These are phyloP conservation scores for Nicotiana tabacum DNA, from an alignment of 257 asterid species.

Conservation along the genomic window DNA sequence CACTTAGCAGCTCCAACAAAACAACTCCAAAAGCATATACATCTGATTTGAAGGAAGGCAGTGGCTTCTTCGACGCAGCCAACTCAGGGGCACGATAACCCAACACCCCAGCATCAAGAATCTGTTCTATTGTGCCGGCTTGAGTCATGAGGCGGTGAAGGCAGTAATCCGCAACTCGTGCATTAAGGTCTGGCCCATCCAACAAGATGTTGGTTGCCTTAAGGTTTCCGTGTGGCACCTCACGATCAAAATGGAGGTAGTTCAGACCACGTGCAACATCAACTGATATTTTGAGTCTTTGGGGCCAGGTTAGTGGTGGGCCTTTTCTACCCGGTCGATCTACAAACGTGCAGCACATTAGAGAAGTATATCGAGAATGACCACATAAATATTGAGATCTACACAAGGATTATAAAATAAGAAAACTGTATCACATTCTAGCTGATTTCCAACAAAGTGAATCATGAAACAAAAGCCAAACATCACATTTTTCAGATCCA, in stretches of 20 bases:
- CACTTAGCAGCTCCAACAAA: slow-evolving; percentile 75
- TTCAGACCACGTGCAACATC: slow-evolving; percentile 98
- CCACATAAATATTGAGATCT: too few species aligned
- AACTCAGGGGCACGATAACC: slow-evolving; percentile 98
- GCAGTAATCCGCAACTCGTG: slow-evolving; percentile 86
- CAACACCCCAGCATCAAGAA: slow-evolving; percentile 87
- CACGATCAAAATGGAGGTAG: slow-evolving; percentile 98
- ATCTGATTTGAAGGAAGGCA: slow-evolving; percentile 90
- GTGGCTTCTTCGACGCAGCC: slow-evolving; percentile 74
- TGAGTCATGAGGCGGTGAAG: slow-evolving; percentile 98
- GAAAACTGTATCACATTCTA: neutral
- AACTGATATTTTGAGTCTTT: slow-evolving; percentile 84
- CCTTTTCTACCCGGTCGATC: slow-evolving; percentile 95
- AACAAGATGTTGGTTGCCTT: slow-evolving; percentile 77
- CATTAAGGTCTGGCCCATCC: slow-evolving; percentile 83
- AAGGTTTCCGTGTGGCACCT: slow-evolving; percentile 91
- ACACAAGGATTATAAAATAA: neutral
- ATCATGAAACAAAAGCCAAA: neutral
- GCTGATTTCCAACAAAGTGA: neutral
- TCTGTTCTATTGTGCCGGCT: slow-evolving; percentile 84
- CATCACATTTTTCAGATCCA: neutral
- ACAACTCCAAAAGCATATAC: slow-evolving; percentile 92
- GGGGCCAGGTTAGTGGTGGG: slow-evolving; percentile 79
- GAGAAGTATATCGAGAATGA: neutral
- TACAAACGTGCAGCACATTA: slow-evolving; percentile 21